Evolutionary conservation across 1,284 basidiomycete genomes (phyloP).

Genomic region (Agaricales sp.): DNA sequence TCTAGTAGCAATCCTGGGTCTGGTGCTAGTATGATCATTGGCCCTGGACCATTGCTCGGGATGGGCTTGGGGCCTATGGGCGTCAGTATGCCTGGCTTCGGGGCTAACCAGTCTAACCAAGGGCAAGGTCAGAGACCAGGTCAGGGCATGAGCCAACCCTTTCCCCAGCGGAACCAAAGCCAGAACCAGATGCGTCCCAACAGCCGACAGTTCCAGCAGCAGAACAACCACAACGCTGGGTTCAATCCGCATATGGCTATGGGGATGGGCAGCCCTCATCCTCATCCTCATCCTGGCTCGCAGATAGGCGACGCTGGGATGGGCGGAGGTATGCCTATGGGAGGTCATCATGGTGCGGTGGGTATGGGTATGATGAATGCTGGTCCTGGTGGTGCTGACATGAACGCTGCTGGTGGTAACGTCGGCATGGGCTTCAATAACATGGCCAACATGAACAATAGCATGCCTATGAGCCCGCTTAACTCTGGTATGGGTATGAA

Average conservation of each 20-base stretch:
- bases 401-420: slow-evolving; percentile 13
- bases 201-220: not conserved
- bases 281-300: not conserved
- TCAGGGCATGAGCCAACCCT: no score
- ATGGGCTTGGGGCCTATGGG: slow-evolving; percentile 12
- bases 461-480: no score
- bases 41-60: slow-evolving; percentile 5
- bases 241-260: not conserved
- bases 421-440: slow-evolving; percentile 16
- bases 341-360: slow-evolving; percentile 8
- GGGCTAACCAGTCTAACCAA: no score
- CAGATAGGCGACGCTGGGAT: slow-evolving; percentile 14
- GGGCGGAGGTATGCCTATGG: slow-evolving; percentile 7
- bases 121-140: no score
- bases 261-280: not conserved
- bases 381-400: slow-evolving; percentile 3
- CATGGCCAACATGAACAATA: not conserved
- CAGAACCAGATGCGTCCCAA: no score
- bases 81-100: no score
- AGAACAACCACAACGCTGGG: not conserved
- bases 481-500: not conserved
- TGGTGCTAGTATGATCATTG: slow-evolving; percentile 14
- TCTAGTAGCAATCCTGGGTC: slow-evolving; percentile 20
- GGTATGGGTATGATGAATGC: slow-evolving; percentile 12
- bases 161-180: no score